Evolutionary conservation across 108 stramenopile species (phyloP).

Genomic region (Cylindrotheca fusiformis): DNA sequence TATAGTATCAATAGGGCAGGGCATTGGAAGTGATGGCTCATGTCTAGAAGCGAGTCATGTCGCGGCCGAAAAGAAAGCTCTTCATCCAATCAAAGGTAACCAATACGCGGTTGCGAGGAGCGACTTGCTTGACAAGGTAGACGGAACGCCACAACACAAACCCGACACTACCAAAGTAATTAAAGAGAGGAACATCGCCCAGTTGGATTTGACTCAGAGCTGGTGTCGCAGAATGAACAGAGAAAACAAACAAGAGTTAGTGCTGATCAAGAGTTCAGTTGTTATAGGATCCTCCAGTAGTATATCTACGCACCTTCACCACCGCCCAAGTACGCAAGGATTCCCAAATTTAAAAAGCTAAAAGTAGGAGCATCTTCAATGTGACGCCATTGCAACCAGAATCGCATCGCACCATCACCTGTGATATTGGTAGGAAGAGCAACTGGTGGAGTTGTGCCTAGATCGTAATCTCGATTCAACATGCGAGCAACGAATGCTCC

Average conservation of each 20-base stretch:
- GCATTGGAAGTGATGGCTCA: no score
- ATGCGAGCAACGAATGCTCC: slow-evolving; percentile 70
- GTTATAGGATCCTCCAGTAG: no score
- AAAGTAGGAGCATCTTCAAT: slow-evolving; percentile 52
- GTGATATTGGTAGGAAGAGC: background rate
- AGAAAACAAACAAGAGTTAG: background rate
- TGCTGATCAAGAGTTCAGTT: no score
- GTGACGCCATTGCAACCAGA: slow-evolving; percentile 51
- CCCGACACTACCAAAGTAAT: slow-evolving; percentile 38
- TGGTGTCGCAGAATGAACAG: background rate
- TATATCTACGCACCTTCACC: slow-evolving; percentile 31
- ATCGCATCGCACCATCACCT: slow-evolving; percentile 8
- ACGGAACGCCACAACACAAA: slow-evolving; percentile 70
- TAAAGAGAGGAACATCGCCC: slow-evolving; percentile 44
- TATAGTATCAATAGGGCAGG: no score
- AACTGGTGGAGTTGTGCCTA: slow-evolving; percentile 36
- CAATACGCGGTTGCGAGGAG: slow-evolving; percentile 46
- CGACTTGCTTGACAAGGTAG: slow-evolving; percentile 72
- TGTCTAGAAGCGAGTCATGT: slow-evolving; percentile 57
- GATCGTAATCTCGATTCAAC: slow-evolving; percentile 61
- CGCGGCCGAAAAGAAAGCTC: slow-evolving; percentile 53
- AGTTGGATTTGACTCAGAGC: slow-evolving; percentile 64
- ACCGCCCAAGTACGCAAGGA: slow-evolving; percentile 73
- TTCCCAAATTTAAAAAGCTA: slow-evolving; percentile 68
- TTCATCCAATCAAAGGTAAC: slow-evolving; percentile 79